Conservation (phyloP, 2,329 filamentous ascomycete genomes). For the Corniculantispora saksenae region DNA sequence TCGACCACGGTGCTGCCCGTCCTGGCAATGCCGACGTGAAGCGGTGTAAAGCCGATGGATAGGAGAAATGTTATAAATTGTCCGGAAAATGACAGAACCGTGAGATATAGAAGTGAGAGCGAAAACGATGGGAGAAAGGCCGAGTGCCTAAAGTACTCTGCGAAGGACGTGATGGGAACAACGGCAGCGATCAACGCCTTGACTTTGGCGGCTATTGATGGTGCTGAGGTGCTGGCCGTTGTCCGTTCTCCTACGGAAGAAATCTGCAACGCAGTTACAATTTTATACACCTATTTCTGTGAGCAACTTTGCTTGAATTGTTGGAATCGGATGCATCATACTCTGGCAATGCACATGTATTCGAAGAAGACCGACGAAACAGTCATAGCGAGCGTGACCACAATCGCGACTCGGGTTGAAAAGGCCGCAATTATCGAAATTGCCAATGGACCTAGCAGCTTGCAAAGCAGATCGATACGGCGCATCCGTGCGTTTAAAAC, state of each 20-base stretch:
- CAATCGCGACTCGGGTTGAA: slow-evolving; percentile 51
- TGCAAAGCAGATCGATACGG: slow-evolving; percentile 62
- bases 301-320: not conserved
- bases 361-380: slow-evolving; percentile 4
- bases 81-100: slow-evolving; percentile 58
- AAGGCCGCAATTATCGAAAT: slow-evolving; percentile 53
- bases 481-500: slow-evolving; percentile 60
- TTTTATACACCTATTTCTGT: slow-evolving; percentile 27
- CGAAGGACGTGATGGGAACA: slow-evolving; percentile 23
- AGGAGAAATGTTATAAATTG: slow-evolving; percentile 68
- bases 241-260: not conserved
- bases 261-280: slow-evolving; percentile 24
- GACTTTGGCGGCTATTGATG: slow-evolving; percentile 4
- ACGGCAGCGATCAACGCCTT: slow-evolving; percentile 5
- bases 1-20: slow-evolving; percentile 57
- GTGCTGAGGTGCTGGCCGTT: not conserved
- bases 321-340: not conserved
- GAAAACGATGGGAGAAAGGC: slow-evolving; percentile 64
- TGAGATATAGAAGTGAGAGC: slow-evolving; percentile 61
- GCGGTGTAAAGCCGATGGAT: slow-evolving; percentile 51
- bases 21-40: slow-evolving; percentile 55
- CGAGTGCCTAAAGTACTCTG: slow-evolving; percentile 52
- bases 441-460: slow-evolving; percentile 57
- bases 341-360: slow-evolving; percentile 7
- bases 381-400: slow-evolving; percentile 52